These are phyloP conservation scores for Rhodotorula sp. DNA, from an alignment of 1,284 basidiomycete species.

Conservation along the genomic window DNA sequence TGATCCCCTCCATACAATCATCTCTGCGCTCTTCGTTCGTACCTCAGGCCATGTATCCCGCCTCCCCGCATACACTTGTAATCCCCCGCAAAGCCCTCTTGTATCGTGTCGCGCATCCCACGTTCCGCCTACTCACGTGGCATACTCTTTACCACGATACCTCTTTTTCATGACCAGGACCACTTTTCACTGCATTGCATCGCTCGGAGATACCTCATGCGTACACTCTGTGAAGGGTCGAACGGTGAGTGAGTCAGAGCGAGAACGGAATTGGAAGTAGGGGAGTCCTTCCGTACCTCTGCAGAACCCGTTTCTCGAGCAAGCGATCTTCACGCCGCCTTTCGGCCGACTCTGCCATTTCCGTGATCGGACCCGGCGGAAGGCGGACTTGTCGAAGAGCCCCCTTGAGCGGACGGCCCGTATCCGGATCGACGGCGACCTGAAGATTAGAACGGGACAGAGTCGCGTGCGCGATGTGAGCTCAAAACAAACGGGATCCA, in stretches of 20 bases:
- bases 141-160: too few relatives aligned
- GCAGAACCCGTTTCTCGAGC: conserved; percentile 37
- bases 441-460: background rate
- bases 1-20: too few relatives aligned
- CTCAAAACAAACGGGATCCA: too few relatives aligned
- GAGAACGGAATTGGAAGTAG: background rate
- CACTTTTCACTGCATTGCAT: too few relatives aligned
- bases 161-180: too few relatives aligned
- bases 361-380: conserved; percentile 14
- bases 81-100: too few relatives aligned
- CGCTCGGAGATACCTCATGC: background rate
- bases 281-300: conserved; percentile 17
- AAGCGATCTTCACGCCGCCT: conserved; percentile 32
- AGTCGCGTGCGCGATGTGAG: too few relatives aligned
- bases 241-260: background rate
- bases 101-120: too few relatives aligned
- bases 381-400: conserved; percentile 24
- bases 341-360: conserved; percentile 26
- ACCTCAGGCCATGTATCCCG: too few relatives aligned
- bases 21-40: too few relatives aligned
- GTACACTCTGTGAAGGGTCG: conserved; percentile 1
- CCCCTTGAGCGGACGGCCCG: conserved; percentile 33
- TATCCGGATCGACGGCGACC: conserved; percentile 37
- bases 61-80: too few relatives aligned
- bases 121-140: too few relatives aligned